phyloP scores from a whole-genome alignment of 331 rosid species.

The Acacia pycnantha region DNA sequence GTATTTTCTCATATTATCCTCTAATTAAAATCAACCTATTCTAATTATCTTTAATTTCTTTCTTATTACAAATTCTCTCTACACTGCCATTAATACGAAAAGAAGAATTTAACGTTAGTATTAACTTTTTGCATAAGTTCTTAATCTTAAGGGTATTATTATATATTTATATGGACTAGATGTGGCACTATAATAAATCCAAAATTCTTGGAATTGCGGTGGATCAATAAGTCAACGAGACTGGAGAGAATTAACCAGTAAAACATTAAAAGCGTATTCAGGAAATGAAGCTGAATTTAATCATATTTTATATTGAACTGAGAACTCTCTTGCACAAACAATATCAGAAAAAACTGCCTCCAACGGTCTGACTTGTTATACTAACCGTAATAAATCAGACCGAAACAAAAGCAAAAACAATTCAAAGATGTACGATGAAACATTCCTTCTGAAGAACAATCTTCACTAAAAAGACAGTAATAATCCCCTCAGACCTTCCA shows the following conservation, averaged over 20 bases:
- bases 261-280: neutral
- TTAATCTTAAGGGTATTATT: too few relatives aligned
- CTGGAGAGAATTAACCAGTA: neutral
- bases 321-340: neutral
- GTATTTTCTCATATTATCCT: too few relatives aligned
- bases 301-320: neutral
- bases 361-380: neutral
- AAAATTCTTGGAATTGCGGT: neutral
- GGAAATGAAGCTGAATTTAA: neutral
- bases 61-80: too few relatives aligned
- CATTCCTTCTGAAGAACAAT: neutral
- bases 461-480: neutral
- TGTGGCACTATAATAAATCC: too few relatives aligned
- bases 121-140: too few relatives aligned
- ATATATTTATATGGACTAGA: too few relatives aligned
- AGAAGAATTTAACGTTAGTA: too few relatives aligned
- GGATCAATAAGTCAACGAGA: neutral
- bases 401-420: neutral
- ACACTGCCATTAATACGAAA: too few relatives aligned
- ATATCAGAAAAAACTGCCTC: neutral
- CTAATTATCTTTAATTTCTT: too few relatives aligned
- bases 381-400: neutral
- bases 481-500: neutral
- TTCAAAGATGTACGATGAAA: neutral
- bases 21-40: too few relatives aligned